Conservation (phyloP, 2,329 filamentous ascomycete species). For the Nemania sp. region DNA sequence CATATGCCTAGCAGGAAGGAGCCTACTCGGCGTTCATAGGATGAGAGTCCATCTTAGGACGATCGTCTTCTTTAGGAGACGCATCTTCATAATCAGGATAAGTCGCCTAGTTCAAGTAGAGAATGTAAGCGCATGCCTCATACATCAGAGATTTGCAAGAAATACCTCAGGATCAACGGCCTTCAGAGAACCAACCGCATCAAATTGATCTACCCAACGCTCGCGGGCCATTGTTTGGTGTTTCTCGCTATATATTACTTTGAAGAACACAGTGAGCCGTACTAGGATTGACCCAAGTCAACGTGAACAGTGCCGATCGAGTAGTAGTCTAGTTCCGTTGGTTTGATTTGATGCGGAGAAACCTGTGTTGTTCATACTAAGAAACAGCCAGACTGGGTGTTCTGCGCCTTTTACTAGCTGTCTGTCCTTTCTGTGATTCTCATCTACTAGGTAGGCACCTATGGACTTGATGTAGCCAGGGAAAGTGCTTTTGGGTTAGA, state of each 20-base stretch:
- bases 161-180: conserved; percentile 5
- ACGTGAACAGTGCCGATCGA: background rate
- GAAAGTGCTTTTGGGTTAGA: no score
- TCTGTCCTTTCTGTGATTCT: no score
- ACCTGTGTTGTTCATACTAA: no score
- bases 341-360: no score
- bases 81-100: background rate
- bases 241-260: background rate
- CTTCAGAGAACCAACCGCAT: background rate
- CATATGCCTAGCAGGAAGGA: background rate
- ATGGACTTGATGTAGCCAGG: no score
- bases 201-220: background rate
- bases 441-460: no score
- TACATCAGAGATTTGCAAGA: background rate
- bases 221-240: background rate
- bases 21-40: background rate
- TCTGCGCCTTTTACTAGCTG: no score
- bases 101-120: background rate
- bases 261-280: background rate
- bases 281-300: background rate
- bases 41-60: background rate
- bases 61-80: background rate
- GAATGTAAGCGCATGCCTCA: background rate
- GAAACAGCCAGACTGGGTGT: no score
- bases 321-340: no score